These are phyloP conservation scores for Elaeis guineensis DNA, from an alignment of 176 grass and related monocot species.

Conservation along the genomic window DNA sequence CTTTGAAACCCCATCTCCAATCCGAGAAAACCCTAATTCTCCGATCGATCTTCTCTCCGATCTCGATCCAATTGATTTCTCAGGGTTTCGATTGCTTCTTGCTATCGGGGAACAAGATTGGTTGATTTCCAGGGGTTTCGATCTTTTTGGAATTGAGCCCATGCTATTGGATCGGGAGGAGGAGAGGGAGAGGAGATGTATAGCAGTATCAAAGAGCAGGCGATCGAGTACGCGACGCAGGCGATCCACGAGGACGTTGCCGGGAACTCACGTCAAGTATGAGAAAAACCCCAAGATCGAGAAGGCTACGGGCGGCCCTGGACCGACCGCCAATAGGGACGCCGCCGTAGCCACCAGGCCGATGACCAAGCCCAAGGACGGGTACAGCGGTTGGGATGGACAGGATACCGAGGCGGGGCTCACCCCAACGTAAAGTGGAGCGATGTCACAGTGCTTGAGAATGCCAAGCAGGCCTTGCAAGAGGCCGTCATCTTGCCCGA, in stretches of 20 bases:
- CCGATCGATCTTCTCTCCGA: too few species aligned
- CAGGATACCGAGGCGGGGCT: constrained; percentile 82
- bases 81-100: too few species aligned
- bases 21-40: too few species aligned
- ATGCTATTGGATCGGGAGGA: background rate
- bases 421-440: constrained; percentile 97
- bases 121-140: too few species aligned
- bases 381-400: constrained; percentile 41
- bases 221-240: constrained; percentile 97
- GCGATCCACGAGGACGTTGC: constrained; percentile 96
- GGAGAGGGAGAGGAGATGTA: constrained; percentile 38
- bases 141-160: background rate
- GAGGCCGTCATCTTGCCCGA: constrained; percentile 50
- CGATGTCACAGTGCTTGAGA: constrained; percentile 79
- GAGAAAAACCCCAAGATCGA: constrained; percentile 99
- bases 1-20: too few species aligned
- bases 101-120: too few species aligned
- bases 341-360: constrained; percentile 72
- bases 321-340: constrained; percentile 51
- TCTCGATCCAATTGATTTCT: too few species aligned
- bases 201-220: constrained; percentile 99
- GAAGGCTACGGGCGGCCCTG: constrained; percentile 65
- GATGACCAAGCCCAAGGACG: constrained; percentile 94
- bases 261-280: constrained; percentile 99
- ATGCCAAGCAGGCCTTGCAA: constrained; percentile 94